Conservation (phyloP, 305 asterid species). For the Striga hermonthica region DNA sequence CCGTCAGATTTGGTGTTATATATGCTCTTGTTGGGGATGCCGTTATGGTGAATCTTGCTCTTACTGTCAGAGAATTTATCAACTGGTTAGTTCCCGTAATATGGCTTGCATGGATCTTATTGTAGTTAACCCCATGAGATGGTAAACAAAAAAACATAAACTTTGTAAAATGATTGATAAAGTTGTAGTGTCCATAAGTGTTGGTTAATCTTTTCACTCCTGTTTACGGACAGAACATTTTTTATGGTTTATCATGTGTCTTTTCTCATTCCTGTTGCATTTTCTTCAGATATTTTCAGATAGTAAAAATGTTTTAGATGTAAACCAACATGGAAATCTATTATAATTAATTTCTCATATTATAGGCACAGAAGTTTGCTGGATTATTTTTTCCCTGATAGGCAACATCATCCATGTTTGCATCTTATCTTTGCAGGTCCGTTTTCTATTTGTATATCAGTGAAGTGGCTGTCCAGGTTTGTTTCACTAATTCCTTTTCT, state of each 20-base stretch:
- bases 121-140: not conserved
- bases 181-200: no score
- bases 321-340: not conserved
- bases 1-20: constrained; percentile 73
- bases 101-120: constrained; percentile 17
- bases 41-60: constrained; percentile 70
- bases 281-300: not conserved
- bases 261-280: not conserved
- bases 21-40: constrained; percentile 76
- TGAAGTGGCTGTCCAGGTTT: constrained; percentile 80
- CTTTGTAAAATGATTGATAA: not conserved
- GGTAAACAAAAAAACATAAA: not conserved
- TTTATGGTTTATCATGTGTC: not conserved
- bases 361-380: not conserved
- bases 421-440: constrained; percentile 58
- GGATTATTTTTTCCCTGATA: not conserved
- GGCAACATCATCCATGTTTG: constrained; percentile 26
- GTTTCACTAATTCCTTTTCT: constrained; percentile 32
- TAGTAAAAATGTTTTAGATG: constrained; percentile 1
- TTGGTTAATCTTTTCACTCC: no score
- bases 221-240: not conserved
- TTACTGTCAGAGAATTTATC: constrained; percentile 53
- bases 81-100: constrained; percentile 51
- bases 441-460: constrained; percentile 60
- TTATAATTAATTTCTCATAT: no score